Conservation (phyloP, 768 basidiomycete genomes). For the Mycena crocata region DNA sequence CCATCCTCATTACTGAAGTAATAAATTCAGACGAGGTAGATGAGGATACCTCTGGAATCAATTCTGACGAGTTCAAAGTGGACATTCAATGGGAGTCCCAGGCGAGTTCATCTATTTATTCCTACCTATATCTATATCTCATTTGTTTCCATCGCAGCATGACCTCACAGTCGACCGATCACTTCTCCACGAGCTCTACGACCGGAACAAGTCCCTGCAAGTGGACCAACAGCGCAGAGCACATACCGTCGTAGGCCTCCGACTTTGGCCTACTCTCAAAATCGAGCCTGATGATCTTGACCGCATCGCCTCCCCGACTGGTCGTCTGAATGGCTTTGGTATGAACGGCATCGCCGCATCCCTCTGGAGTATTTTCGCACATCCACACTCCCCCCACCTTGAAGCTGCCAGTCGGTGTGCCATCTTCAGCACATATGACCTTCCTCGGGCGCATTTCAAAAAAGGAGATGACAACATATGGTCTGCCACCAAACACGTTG, state of each 20-base stretch:
- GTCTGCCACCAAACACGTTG: constrained; percentile 13
- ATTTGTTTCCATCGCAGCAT: not conserved
- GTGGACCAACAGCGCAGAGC: not conserved
- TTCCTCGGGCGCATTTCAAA: constrained; percentile 32
- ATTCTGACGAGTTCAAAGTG: no score
- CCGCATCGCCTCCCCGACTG: constrained; percentile 1
- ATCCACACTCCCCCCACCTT: not conserved
- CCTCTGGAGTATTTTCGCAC: constrained; percentile 23
- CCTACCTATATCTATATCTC: no score
- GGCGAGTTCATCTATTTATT: no score
- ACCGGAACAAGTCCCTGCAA: not conserved
- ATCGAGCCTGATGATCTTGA: constrained; percentile 15
- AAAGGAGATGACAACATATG: constrained; percentile 36
- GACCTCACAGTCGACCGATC: not conserved
- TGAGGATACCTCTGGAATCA: no score
- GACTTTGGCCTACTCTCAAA: not conserved
- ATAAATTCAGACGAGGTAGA: no score
- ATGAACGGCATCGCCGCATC: constrained; percentile 40
- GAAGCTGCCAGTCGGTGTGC: constrained; percentile 8
- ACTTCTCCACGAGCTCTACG: not conserved
- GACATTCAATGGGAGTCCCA: no score
- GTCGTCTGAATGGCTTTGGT: constrained; percentile 39
- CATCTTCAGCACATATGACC: constrained; percentile 35
- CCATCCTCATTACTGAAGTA: no score
- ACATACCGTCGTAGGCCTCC: not conserved